Conservation (phyloP, 257 asterid species). For the Vinca minor region DNA sequence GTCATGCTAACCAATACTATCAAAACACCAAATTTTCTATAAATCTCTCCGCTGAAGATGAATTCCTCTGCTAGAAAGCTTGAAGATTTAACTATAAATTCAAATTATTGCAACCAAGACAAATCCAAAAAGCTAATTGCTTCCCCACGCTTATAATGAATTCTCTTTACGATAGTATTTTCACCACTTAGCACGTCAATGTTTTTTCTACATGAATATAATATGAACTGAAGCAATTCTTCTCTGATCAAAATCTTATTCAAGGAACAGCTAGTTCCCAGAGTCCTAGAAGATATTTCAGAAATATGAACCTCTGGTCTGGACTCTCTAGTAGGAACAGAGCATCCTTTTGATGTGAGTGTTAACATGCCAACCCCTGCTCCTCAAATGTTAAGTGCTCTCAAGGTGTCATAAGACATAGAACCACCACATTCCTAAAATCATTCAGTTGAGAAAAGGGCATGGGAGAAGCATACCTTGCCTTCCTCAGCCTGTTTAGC, state of each 20-base stretch:
- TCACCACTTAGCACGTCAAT: not conserved
- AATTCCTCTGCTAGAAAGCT: not conserved
- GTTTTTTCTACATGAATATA: not conserved
- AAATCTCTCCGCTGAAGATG: not conserved
- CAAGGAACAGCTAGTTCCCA: not conserved
- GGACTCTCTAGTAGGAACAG: not conserved
- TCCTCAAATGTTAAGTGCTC: not conserved
- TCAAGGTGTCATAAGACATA: slow-evolving; percentile 1
- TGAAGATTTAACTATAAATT: not conserved
- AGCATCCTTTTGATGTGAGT: too few species aligned
- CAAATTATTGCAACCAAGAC: not conserved
- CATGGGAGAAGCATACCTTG: slow-evolving; percentile 45
- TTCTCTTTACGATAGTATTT: not conserved
- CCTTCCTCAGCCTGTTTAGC: slow-evolving; percentile 96
- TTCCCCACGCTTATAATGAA: not conserved
- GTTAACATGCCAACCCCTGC: not conserved
- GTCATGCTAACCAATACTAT: not conserved
- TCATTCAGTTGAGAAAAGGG: not conserved
- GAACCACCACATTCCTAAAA: not conserved
- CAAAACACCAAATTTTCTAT: not conserved
- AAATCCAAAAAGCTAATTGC: not conserved
- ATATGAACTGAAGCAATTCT: not conserved
- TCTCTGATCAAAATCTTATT: not conserved
- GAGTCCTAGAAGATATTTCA: not conserved
- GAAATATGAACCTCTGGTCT: not conserved